These are phyloP conservation scores for Serendipita sp. DNA, from an alignment of 768 basidiomycete species.

Conservation along the genomic window DNA sequence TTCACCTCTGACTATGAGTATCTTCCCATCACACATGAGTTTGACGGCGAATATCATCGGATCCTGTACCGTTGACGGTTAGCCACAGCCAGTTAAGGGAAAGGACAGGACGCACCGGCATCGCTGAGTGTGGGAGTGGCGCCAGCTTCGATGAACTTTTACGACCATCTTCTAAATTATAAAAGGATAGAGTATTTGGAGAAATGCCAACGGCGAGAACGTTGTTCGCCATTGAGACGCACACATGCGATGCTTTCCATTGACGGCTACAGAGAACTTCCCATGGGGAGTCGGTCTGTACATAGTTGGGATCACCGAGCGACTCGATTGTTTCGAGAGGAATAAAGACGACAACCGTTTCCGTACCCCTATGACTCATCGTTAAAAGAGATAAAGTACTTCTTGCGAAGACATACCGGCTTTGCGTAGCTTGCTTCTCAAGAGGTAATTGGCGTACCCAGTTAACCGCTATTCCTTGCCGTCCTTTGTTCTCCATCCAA, in stretches of 20 bases:
- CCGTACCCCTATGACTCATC: background rate
- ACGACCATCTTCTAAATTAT: background rate
- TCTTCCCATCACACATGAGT: background rate
- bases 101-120: background rate
- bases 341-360: background rate
- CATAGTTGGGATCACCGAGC: background rate
- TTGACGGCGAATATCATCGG: slow-evolving; percentile 2
- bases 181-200: background rate
- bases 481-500: background rate
- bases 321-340: background rate
- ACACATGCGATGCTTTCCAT: background rate
- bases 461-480: background rate
- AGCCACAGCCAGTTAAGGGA: background rate
- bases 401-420: background rate
- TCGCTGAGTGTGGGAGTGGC: background rate
- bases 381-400: background rate
- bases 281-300: background rate
- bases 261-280: background rate
- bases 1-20: background rate
- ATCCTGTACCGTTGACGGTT: background rate
- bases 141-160: background rate
- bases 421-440: background rate
- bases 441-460: background rate
- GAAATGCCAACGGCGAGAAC: background rate
- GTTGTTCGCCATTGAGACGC: background rate